Conservation (phyloP, 2,329 filamentous ascomycete species). For the Nothomitra cinnamomea region DNA sequence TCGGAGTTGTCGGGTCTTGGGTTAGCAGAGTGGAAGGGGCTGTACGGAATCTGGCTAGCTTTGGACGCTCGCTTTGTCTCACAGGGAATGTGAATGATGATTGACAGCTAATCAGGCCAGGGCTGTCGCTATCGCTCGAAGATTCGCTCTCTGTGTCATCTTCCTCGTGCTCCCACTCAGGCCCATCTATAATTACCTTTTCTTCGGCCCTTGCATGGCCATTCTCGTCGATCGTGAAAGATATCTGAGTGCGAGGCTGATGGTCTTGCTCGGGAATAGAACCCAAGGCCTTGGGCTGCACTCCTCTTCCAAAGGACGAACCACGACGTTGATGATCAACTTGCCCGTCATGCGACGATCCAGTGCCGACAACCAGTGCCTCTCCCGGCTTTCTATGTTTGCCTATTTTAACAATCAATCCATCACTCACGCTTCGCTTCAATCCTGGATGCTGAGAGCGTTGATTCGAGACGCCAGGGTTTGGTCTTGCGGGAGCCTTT, state of each 20-base stretch:
- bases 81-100: constrained; percentile 5
- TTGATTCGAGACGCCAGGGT: background rate
- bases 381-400: background rate
- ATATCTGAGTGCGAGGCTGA: constrained; percentile 2
- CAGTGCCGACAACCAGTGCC: background rate
- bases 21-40: background rate
- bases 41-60: constrained; percentile 1
- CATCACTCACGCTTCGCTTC: constrained; percentile 3
- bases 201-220: constrained; percentile 1
- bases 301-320: background rate
- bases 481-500: background rate
- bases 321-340: background rate
- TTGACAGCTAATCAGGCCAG: background rate
- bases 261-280: background rate
- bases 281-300: background rate
- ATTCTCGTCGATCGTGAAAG: constrained; percentile 2
- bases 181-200: constrained; percentile 2
- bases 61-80: background rate
- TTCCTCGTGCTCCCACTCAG: constrained; percentile 2
- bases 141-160: constrained; percentile 5
- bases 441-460: background rate
- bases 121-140: background rate
- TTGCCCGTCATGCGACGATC: background rate
- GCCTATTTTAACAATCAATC: background rate
- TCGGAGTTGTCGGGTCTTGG: background rate